phyloP scores from a whole-genome alignment of 331 rosid genomes.

The Pyracantha coccinea region DNA sequence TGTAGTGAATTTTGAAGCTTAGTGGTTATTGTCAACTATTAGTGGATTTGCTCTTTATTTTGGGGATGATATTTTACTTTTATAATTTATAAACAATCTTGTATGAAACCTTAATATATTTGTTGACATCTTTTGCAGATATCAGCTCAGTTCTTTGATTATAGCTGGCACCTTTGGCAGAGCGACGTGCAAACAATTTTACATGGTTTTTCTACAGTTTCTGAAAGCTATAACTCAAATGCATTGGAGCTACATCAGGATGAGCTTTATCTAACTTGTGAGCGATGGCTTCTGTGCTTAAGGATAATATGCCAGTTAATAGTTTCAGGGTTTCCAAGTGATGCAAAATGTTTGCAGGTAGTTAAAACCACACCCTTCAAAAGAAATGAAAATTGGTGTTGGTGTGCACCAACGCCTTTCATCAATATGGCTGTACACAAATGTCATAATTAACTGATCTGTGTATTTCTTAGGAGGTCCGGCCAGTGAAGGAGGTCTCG shows the following conservation, averaged over 20 bases:
- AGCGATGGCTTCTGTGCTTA: conserved; percentile 88
- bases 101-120: neutral
- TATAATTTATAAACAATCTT: neutral
- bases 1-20: neutral
- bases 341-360: conserved; percentile 86
- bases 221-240: conserved; percentile 56
- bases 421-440: neutral
- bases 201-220: conserved; percentile 67
- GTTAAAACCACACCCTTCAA: neutral
- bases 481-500: conserved; percentile 88
- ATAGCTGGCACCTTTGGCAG: conserved; percentile 97
- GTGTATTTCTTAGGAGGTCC: conserved; percentile 60
- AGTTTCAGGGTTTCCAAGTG: conserved; percentile 86
- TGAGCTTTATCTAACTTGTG: conserved; percentile 77
- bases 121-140: conserved; percentile 55
- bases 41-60: neutral
- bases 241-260: conserved; percentile 53
- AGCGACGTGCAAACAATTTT: conserved; percentile 73
- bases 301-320: conserved; percentile 81
- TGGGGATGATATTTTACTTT: neutral
- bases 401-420: neutral
- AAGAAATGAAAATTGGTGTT: neutral
- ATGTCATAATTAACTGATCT: neutral
- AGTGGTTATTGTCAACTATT: neutral
- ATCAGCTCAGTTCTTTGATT: conserved; percentile 84